These are phyloP conservation scores for Comarum palustre DNA, from an alignment of 306 rosid genomes.

Conservation along the genomic window DNA sequence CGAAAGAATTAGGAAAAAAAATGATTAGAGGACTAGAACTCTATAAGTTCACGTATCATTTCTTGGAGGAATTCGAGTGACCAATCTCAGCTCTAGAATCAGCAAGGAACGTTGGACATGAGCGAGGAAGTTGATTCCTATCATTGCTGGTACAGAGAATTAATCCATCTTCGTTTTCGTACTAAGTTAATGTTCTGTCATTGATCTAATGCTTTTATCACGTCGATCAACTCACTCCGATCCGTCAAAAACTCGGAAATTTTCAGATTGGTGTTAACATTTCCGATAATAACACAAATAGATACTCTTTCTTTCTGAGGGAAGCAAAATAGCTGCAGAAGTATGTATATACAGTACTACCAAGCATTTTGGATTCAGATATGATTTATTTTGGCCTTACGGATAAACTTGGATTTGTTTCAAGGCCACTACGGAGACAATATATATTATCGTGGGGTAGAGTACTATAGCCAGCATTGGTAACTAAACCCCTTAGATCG, in stretches of 20 bases:
- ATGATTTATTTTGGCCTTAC: neutral
- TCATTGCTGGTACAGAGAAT: neutral
- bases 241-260: neutral
- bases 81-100: too few species aligned
- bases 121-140: neutral
- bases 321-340: neutral
- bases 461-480: neutral
- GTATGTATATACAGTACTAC: neutral
- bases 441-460: neutral
- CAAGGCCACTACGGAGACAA: neutral
- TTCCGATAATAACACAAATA: neutral
- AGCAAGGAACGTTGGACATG: too few species aligned
- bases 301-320: neutral
- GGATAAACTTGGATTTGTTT: neutral
- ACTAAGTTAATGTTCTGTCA: neutral
- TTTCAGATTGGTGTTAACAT: neutral
- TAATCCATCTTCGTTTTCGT: neutral
- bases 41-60: neutral
- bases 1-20: too few species aligned
- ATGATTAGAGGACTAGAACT: too few species aligned
- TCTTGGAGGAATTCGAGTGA: neutral
- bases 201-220: neutral
- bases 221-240: neutral
- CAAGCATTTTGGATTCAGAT: neutral
- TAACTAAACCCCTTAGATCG: slow-evolving; percentile 5